Base-by-base conservation (phyloP, 257 asterid species). In the Prunella vulgaris region DNA sequence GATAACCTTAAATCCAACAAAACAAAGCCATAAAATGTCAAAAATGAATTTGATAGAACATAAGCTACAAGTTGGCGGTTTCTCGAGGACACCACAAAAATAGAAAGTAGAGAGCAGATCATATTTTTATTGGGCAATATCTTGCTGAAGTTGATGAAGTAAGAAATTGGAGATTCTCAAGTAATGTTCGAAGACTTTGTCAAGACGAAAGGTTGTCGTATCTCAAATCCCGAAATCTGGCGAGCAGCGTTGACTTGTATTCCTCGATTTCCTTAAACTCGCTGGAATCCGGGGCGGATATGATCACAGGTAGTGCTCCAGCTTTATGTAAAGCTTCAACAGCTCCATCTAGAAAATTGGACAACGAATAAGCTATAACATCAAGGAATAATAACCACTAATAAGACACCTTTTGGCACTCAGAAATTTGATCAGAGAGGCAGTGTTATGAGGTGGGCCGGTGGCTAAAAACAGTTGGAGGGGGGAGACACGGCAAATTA, bases 251-350 rank as follows among this genome's bases (percentile, higher is more conserved):
- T 60, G 48, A 38, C 83, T 86, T 84, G 86, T 79, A 85, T 10
- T 77, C 82, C 79, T 72, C 85, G 18, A 92, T 74, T 73, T 84
- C 96, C 60, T 76, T 70, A 63, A 78, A 82, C 72, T 91, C 87
- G 0, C 52, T 30, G 2, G 95, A 82, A 72, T 83, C 78, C 1
- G 85, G 86, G 53, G 82, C 77, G 49, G 89, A 84, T 60, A 15
- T 78, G 76, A 92, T 78, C 66, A 74, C 74, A 15, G 86, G 42
- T 57, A 79, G 54, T 18, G 90, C 96, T 74, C 95, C 98, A 63
- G 89, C 88, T 75, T 77, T 80, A 73, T 64, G 84, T 66, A 92
- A 77, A 21, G 84, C 84, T 79, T 76, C 82, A 10, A 75, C 85
- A 74, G 87, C 98, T 66, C 79, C 86, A 62, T 83, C 98, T 92